phyloP scores from a whole-genome alignment of 805 yeast genomes.

The Saccharomycopsis sp. region DNA sequence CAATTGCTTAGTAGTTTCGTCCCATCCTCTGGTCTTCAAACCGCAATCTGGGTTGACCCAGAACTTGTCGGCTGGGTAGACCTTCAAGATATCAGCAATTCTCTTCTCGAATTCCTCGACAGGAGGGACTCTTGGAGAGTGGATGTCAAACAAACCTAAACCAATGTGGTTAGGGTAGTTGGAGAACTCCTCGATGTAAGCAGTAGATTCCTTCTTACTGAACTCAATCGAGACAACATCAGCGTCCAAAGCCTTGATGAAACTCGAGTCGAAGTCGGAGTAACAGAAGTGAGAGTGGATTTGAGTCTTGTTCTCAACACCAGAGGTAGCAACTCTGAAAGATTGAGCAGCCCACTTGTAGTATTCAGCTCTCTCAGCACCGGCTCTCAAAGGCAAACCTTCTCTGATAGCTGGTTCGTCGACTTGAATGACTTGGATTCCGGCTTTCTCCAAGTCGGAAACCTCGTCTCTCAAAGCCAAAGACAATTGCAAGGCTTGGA shows the following conservation, averaged over 20 bases:
- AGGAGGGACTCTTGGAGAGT: conserved; percentile 99
- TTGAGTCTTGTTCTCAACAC: conserved; percentile 92
- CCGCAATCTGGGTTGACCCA: conserved; percentile 99
- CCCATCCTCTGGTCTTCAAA: conserved; percentile 99
- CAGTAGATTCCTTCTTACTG: conserved; percentile 99
- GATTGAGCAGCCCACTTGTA: conserved; percentile 99
- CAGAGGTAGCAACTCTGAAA: conserved; percentile 98
- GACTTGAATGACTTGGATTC: conserved; percentile 96
- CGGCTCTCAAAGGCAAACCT: conserved; percentile 98
- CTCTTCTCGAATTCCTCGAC: conserved; percentile 92
- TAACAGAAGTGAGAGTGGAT: conserved; percentile 99
- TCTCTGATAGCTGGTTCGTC: conserved; percentile 99
- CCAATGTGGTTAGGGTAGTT: conserved; percentile 99
- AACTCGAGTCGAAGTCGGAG: conserved; percentile 99
- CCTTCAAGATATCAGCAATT: conserved; percentile 90
- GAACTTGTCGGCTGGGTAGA: conserved; percentile 95
- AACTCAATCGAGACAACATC: conserved; percentile 99
- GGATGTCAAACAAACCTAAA: conserved; percentile 97
- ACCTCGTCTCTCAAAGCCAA: conserved; percentile 98
- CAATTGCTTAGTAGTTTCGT: conserved; percentile 89
- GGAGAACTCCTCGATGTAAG: conserved; percentile 95
- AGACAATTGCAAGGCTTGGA: conserved; percentile 94
- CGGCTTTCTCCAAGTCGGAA: conserved; percentile 95
- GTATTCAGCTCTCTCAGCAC: conserved; percentile 94
- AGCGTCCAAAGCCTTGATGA: conserved; percentile 98